Percentiles rank a stretch among this genome's conserved stretches.
These are phyloP conservation scores for Euphorbia corollata DNA, from an alignment of 441 rosid species.

Conservation along the genomic window DNA sequence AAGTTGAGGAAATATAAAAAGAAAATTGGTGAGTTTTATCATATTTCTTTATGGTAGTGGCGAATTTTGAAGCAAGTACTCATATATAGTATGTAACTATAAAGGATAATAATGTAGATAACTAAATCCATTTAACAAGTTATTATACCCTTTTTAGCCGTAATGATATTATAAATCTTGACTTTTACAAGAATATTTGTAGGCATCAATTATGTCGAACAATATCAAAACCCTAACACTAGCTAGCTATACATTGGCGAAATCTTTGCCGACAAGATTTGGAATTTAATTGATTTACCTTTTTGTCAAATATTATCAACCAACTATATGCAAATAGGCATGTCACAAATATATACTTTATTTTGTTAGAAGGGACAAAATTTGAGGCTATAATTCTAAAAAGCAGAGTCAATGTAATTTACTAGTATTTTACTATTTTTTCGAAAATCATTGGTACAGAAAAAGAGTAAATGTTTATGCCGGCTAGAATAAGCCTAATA, in stretches of 20 bases:
- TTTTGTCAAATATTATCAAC: no score
- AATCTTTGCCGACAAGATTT: slow-evolving; percentile 18
- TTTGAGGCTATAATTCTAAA: no score
- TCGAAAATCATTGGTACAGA: no score
- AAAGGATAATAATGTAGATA: neutral
- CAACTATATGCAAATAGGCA: no score
- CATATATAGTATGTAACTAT: neutral
- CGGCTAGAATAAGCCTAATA: no score
- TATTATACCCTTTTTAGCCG: slow-evolving; percentile 1
- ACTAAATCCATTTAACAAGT: neutral
- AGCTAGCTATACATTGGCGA: slow-evolving; percentile 31
- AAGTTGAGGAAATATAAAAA: neutral
- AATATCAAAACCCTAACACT: slow-evolving; percentile 20
- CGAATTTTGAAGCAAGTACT: neutral
- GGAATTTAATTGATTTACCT: neutral
- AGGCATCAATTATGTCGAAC: slow-evolving; percentile 15
- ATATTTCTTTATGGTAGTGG: no score
- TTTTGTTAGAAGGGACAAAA: no score
- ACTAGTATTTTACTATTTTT: no score
- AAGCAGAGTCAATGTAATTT: no score
- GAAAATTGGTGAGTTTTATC: neutral
- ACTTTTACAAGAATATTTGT: slow-evolving; percentile 9
- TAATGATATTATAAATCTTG: slow-evolving; percentile 2
- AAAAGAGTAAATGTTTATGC: no score
- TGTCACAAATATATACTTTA: no score